Evolutionary conservation across 2,329 filamentous ascomycete species (phyloP), one percentile per base, ranked within the genome.

Genomic region (Aureobasidium melanogenum): DNA sequence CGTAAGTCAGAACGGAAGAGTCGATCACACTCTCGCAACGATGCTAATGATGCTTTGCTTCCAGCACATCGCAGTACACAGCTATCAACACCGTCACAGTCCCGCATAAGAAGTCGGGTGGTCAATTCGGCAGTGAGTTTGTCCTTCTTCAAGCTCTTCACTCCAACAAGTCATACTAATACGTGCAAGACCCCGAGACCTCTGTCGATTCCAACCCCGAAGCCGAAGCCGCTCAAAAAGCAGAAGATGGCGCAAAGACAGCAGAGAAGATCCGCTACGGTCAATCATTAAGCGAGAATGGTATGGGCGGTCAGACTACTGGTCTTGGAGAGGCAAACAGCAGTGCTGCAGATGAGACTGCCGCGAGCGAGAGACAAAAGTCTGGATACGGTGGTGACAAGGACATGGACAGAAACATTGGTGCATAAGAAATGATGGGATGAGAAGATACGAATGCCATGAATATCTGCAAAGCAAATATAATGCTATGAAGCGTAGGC

Each of bases 231-330:
- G 64, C 72, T 69, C 62, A 70, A 64, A 69, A 72, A 22, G 63
- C 66, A 54, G 69, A 73, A 64, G 67, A 76, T 64, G 72, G 77
- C 63, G 69, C 79, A 69, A 72, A 76, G 70, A 74, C 74, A 64
- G 79, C 76, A 39, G 80, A 80, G 64, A 82, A 82, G 65, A 77
- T 82, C 3, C 73, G 79, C 44, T 83, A 81, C 65, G 83, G 82
- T 7, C 79, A 84, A 69, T 75, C 75, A 6, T 82, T 84, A 41
- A 79, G 78, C 38, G 81, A 84, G 67, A 70, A 80, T 30, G 82
- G 82, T 2, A 76, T 81, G 69, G 82, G 82, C 36, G 81, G 80
- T 7, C 74, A 78, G 71, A 84, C 82, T 39, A 73, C 71, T 34
- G 74, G 72, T 28, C 73, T 63, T 44, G 73, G 67, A 63, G 71